Evolutionary conservation across 148 eudicot species (phyloP).

Genomic region (Rhododendron molle): DNA sequence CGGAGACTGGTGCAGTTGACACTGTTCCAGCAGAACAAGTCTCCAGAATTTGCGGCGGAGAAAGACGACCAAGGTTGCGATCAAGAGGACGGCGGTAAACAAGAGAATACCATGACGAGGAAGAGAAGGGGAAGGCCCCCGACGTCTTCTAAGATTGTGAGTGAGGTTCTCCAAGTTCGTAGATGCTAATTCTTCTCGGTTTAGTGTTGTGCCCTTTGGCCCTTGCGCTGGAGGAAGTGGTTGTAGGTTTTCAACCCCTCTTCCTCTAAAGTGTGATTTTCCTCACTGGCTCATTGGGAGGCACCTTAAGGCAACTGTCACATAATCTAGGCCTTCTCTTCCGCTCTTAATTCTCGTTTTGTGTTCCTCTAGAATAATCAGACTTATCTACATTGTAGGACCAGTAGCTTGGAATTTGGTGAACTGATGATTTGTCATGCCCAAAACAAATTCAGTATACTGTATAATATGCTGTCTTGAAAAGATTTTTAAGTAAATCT

Average conservation of each 20-base stretch:
- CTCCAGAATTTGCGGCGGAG: conserved; percentile 23
- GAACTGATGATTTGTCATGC: neutral
- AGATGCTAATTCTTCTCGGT: neutral
- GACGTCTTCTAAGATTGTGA: conserved; percentile 54
- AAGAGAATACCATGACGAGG: conserved; percentile 39
- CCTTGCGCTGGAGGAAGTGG: neutral
- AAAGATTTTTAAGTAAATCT: neutral
- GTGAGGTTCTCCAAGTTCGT: conserved; percentile 17
- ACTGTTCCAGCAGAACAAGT: conserved; percentile 46
- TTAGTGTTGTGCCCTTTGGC: neutral
- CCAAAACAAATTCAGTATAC: neutral
- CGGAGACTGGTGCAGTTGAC: conserved; percentile 73
- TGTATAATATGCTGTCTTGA: neutral
- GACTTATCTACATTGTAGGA: neutral
- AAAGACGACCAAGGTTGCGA: conserved; percentile 18
- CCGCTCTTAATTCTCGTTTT: neutral
- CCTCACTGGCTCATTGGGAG: neutral
- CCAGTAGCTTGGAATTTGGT: neutral
- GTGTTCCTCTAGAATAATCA: neutral
- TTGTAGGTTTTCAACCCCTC: neutral
- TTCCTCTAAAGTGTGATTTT: neutral
- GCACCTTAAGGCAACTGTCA: neutral
- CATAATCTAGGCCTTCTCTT: neutral
- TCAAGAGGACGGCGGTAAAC: conserved; percentile 18
- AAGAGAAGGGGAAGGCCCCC: conserved; percentile 35